These are phyloP conservation scores for Tolypocladium inflatum DNA, from an alignment of 2,329 filamentous ascomycete species.

Conservation along the genomic window DNA sequence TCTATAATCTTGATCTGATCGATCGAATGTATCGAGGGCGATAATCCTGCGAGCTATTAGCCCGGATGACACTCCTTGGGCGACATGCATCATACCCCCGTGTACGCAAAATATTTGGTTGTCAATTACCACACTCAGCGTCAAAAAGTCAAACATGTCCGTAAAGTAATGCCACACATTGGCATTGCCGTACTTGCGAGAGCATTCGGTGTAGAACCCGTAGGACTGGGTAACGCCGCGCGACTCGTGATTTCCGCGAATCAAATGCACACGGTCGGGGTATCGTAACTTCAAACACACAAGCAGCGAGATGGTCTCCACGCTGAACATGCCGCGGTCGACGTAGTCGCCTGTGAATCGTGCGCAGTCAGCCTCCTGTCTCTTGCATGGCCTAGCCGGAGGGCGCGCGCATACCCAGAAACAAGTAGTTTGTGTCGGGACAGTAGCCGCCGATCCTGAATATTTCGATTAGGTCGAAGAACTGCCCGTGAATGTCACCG, in stretches of 20 bases:
- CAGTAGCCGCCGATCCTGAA: constrained; percentile 97
- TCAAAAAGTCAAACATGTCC: constrained; percentile 99
- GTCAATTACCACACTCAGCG: constrained; percentile 93
- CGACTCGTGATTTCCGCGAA: constrained; percentile 96
- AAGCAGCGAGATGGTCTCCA: constrained; percentile 96
- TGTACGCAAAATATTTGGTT: constrained; percentile 99
- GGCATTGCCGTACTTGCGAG: constrained; percentile 94
- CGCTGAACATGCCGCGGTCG: constrained; percentile 95
- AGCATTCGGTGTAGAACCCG: constrained; percentile 97
- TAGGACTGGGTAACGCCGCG: constrained; percentile 97
- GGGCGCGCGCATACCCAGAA: constrained; percentile 57
- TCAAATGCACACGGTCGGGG: constrained; percentile 88
- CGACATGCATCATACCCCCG: constrained; percentile 46
- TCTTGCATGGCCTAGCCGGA: background rate
- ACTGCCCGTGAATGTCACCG: constrained; percentile 97
- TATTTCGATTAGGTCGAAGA: constrained; percentile 98
- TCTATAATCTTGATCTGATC: constrained; percentile 99
- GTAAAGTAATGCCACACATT: constrained; percentile 99
- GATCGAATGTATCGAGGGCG: constrained; percentile 90
- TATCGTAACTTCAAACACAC: constrained; percentile 96
- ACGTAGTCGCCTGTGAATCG: constrained; percentile 77
- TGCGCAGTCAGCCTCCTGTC: background rate
- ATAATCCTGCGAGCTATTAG: constrained; percentile 46
- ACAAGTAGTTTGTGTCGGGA: constrained; percentile 96
- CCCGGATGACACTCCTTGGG: background rate